These are phyloP conservation scores for Mortierella sp. DNA, from an alignment of 371 early-diverging fungal genomes.

Conservation along the genomic window DNA sequence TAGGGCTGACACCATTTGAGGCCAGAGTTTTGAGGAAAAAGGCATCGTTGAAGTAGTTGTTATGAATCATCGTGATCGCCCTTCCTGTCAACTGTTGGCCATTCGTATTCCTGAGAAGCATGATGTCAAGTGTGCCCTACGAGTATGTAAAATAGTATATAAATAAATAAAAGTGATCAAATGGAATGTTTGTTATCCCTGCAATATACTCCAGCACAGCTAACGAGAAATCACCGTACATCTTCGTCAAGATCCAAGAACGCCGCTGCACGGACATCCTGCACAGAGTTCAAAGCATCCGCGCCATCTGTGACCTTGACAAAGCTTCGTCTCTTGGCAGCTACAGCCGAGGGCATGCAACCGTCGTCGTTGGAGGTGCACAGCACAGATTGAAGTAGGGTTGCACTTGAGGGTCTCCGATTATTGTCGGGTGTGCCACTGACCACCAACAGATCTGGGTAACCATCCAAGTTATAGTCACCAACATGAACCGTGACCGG, in stretches of 20 bases:
- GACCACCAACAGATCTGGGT: slow-evolving; percentile 85
- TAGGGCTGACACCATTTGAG: slow-evolving; percentile 81
- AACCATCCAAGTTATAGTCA: slow-evolving; percentile 93
- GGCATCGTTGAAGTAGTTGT: slow-evolving; percentile 92
- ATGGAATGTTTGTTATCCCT: too few species aligned
- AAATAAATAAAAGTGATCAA: too few species aligned
- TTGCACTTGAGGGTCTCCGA: slow-evolving; percentile 48
- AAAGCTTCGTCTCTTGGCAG: slow-evolving; percentile 66
- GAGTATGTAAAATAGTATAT: too few species aligned
- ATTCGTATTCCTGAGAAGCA: slow-evolving; percentile 61
- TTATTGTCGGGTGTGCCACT: slow-evolving; percentile 58
- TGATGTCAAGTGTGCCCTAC: slow-evolving; percentile 87
- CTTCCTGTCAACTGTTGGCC: slow-evolving; percentile 35
- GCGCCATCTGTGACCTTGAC: slow-evolving; percentile 68
- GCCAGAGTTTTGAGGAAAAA: slow-evolving; percentile 91
- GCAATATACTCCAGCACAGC: too few species aligned
- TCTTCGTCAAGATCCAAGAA: slow-evolving; percentile 92
- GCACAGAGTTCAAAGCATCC: slow-evolving; percentile 61
- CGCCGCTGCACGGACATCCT: slow-evolving; percentile 68
- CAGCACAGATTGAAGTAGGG: slow-evolving; percentile 69
- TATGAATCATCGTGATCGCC: slow-evolving; percentile 67
- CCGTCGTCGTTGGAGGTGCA: slow-evolving; percentile 57
- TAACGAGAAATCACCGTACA: slow-evolving; percentile 57
- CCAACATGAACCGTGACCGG: slow-evolving; percentile 70
- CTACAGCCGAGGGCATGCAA: slow-evolving; percentile 60